These are phyloP conservation scores for Fusarium sp. DNA, from an alignment of 2,329 filamentous ascomycete species.

Conservation along the genomic window DNA sequence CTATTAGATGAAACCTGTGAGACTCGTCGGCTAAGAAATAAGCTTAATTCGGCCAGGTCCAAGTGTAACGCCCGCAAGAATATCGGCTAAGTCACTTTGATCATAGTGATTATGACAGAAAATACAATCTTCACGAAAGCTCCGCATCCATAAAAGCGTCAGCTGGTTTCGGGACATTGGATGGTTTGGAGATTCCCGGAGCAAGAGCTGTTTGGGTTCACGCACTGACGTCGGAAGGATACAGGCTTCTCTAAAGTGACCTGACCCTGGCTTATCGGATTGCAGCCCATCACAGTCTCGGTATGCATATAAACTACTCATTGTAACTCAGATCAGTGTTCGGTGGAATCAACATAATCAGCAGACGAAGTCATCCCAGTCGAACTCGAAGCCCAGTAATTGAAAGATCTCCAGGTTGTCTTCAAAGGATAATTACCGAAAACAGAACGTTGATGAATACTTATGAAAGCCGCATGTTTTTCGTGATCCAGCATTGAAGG, in stretches of 20 bases:
- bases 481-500: background rate
- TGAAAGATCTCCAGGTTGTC: background rate
- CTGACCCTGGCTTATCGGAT: accelerated
- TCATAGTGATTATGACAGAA: background rate
- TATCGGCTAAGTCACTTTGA: background rate
- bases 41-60: background rate
- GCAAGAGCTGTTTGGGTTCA: background rate
- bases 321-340: background rate
- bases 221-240: too few species aligned
- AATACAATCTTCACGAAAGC: accelerated
- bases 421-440: accelerated
- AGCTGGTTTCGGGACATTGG: accelerated
- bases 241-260: background rate
- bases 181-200: background rate
- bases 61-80: background rate
- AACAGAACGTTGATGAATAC: accelerated
- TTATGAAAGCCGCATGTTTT: too few species aligned
- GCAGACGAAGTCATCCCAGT: background rate
- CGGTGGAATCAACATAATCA: too few species aligned
- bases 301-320: background rate
- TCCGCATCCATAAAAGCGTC: accelerated
- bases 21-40: background rate
- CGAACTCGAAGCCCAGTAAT: too few species aligned
- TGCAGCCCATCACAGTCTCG: accelerated
- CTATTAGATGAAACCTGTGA: background rate